Percentiles rank a stretch among this genome's conserved stretches.
These are phyloP conservation scores for Yarrowia sp. DNA, from an alignment of 805 yeast genomes.

Conservation along the genomic window DNA sequence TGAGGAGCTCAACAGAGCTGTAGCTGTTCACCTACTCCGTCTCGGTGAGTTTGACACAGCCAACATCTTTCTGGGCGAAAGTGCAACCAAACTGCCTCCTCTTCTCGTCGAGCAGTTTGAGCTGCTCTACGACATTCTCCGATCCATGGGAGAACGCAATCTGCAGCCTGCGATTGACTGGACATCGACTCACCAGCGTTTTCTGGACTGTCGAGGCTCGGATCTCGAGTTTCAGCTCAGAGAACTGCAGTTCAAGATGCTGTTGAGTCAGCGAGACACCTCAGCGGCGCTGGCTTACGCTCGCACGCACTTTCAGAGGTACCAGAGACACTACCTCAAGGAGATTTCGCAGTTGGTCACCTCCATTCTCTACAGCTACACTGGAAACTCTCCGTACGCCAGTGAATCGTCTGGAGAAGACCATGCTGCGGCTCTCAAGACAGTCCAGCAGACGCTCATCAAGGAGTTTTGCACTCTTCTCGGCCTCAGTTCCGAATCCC, in stretches of 20 bases:
- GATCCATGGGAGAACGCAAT: constrained; percentile 41
- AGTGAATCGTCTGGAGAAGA: constrained; percentile 29
- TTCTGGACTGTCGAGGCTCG: constrained; percentile 41
- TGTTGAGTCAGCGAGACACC: constrained; percentile 35
- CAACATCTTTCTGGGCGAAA: constrained; percentile 37
- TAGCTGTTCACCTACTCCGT: constrained; percentile 49
- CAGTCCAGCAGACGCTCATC: constrained; percentile 42
- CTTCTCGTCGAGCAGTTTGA: constrained; percentile 42
- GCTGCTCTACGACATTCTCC: constrained; percentile 46
- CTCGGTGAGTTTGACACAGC: constrained; percentile 47
- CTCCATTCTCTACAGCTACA: constrained; percentile 37
- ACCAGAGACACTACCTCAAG: constrained; percentile 44
- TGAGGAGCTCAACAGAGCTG: constrained; percentile 43
- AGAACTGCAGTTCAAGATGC: constrained; percentile 41
- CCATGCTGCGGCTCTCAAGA: constrained; percentile 34
- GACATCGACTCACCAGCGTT: constrained; percentile 40
- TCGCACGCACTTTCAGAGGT: constrained; percentile 42
- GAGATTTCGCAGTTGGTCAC: constrained; percentile 48
- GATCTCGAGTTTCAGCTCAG: constrained; percentile 49
- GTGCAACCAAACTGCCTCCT: constrained; percentile 38
- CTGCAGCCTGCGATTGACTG: constrained; percentile 51
- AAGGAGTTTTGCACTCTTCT: constrained; percentile 50
- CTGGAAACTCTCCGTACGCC: constrained; percentile 28
- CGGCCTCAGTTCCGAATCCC: constrained; percentile 53
- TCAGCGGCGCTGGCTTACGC: constrained; percentile 44